Conservation (phyloP, 306 rosid species). For the Coriaria nepalensis region DNA sequence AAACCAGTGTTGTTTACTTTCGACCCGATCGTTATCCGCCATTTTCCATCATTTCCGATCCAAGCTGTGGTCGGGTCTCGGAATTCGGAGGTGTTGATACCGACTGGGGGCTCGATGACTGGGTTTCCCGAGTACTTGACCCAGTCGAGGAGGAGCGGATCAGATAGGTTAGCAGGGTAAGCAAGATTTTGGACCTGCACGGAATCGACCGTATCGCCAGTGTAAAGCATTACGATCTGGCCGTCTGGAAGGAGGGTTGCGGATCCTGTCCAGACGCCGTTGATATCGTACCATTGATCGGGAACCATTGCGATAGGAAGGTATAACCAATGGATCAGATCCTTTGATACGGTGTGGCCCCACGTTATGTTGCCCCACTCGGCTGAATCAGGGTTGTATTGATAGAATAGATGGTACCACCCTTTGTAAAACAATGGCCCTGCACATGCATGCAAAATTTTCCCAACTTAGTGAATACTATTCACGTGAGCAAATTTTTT, state of each 20-base stretch:
- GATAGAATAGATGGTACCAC: conserved; percentile 82
- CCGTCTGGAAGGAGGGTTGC: conserved; percentile 64
- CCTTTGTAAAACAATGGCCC: conserved; percentile 66
- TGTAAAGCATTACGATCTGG: conserved; percentile 53
- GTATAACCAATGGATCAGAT: conserved; percentile 72
- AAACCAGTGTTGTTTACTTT: conserved; percentile 31
- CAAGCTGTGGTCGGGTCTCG: conserved; percentile 74
- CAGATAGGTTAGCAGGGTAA: conserved; percentile 53
- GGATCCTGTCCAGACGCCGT: conserved; percentile 83
- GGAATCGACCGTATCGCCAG: conserved; percentile 29
- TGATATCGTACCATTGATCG: conserved; percentile 39
- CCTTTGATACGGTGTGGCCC: conserved; percentile 76
- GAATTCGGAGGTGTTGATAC: conserved; percentile 30
- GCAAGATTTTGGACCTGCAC: conserved; percentile 78
- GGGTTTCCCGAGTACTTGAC: conserved; percentile 56
- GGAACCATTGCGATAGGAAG: conserved; percentile 61
- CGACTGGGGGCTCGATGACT: conserved; percentile 42
- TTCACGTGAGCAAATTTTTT: neutral
- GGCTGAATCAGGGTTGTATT: conserved; percentile 74
- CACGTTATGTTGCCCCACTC: conserved; percentile 82
- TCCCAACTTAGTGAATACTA: neutral
- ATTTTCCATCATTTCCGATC: conserved; percentile 44
- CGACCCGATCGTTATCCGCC: conserved; percentile 63
- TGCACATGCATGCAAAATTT: conserved; percentile 9
- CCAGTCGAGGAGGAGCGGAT: conserved; percentile 75